A percentile compares a stretch with the other conserved stretches of the same genome.
These are phyloP conservation scores for Chamaecyparis obtusa DNA, from an alignment of 75 land plant genomes.

Conservation along the genomic window DNA sequence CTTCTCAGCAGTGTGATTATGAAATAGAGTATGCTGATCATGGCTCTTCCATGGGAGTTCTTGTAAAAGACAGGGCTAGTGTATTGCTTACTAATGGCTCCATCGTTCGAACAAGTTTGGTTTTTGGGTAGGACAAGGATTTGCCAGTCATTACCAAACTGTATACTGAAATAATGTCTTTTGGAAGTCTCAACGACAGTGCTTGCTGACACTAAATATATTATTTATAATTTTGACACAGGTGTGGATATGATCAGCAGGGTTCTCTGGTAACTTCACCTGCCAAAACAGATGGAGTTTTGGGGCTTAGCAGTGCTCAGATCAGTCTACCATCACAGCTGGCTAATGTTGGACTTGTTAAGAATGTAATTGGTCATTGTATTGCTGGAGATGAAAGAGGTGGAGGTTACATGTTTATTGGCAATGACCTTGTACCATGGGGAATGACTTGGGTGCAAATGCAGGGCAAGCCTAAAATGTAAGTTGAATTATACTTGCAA, in stretches of 20 bases:
- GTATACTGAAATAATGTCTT: neutral
- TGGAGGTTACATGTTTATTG: conserved; percentile 76
- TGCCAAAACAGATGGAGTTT: conserved; percentile 76
- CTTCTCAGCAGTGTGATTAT: conserved; percentile 76
- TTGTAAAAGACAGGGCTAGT: conserved; percentile 52
- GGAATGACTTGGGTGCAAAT: conserved; percentile 75
- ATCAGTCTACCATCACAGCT: conserved; percentile 76
- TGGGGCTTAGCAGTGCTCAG: conserved; percentile 72
- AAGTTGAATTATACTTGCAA: conserved; percentile 12
- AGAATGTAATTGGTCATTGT: conserved; percentile 83
- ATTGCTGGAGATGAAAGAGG: conserved; percentile 40
- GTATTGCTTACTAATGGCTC: conserved; percentile 57
- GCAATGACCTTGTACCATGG: conserved; percentile 71
- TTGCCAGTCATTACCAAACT: neutral
- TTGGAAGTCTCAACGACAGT: neutral
- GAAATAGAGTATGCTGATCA: conserved; percentile 86
- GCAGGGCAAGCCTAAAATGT: conserved; percentile 37
- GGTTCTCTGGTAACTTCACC: conserved; percentile 64
- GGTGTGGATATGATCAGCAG: conserved; percentile 90
- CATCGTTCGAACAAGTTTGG: conserved; percentile 32
- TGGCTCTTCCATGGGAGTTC: conserved; percentile 83
- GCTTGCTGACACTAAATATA: neutral
- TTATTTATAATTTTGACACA: neutral
- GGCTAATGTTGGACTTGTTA: conserved; percentile 54
- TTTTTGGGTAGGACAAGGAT: conserved; percentile 59